A percentile compares a stretch with the other conserved stretches of the same genome.
phyloP scores from a whole-genome alignment of 805 yeast genomes.

The Wickerhamiella bombiphila region DNA sequence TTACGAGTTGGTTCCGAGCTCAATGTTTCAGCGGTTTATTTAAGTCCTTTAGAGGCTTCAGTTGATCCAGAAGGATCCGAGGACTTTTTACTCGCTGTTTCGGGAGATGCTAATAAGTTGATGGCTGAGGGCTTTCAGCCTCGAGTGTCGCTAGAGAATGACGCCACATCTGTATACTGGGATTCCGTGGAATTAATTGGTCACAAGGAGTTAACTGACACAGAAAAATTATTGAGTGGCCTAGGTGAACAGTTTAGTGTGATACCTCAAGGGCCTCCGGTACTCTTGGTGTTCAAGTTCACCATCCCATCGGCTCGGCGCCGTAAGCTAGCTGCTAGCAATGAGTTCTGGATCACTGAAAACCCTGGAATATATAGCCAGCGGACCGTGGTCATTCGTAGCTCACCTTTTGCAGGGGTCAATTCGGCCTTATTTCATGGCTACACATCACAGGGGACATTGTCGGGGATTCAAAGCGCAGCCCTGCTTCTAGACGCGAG shows the following conservation, averaged over 20 bases:
- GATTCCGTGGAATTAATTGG: not conserved
- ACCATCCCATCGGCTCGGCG: not conserved
- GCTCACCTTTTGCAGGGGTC: conserved; percentile 24
- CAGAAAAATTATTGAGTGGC: not conserved
- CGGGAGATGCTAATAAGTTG: not conserved
- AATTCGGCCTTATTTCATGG: conserved; percentile 24
- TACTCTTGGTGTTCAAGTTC: conserved; percentile 10
- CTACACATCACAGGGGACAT: conserved; percentile 19
- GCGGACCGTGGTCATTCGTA: conserved; percentile 9
- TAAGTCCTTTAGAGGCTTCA: not conserved
- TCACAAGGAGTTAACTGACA: not conserved
- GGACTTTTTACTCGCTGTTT: not conserved
- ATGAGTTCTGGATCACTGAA: not conserved
- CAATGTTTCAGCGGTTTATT: not conserved
- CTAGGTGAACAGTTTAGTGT: conserved; percentile 6
- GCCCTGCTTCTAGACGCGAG: conserved; percentile 20
- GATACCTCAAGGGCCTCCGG: conserved; percentile 5
- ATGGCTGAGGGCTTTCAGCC: not conserved
- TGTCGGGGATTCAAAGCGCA: conserved; percentile 12
- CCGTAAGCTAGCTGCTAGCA: not conserved
- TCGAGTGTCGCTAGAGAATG: not conserved
- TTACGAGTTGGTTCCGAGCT: not conserved
- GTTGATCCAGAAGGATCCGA: not conserved
- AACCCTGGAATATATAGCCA: not conserved
- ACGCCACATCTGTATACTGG: not conserved